These are phyloP conservation scores for Hypoxylon rickii DNA, from an alignment of 495 filamentous ascomycete genomes.

Conservation along the genomic window DNA sequence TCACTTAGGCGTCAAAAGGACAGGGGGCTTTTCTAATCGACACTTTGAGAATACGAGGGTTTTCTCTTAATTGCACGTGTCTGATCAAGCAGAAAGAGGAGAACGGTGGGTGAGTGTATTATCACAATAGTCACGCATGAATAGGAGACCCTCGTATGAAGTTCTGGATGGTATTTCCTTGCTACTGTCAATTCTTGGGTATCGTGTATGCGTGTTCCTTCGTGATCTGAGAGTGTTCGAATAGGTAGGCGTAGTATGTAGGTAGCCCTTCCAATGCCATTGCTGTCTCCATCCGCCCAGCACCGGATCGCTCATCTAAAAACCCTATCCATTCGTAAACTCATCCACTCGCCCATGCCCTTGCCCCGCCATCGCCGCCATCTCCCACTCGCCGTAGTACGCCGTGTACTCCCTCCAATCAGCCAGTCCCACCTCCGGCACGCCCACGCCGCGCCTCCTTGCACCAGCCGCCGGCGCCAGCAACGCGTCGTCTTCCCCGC, in stretches of 20 bases:
- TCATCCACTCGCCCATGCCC: neutral
- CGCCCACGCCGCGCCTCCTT: neutral
- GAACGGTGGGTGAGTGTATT: slow-evolving; percentile 7
- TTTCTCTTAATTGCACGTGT: neutral
- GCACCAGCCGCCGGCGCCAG: too few relatives aligned
- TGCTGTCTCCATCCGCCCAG: too few relatives aligned
- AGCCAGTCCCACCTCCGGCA: neutral
- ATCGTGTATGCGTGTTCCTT: slow-evolving; percentile 4
- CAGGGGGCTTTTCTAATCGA: neutral
- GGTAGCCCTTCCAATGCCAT: too few relatives aligned
- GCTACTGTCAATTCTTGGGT: too few relatives aligned
- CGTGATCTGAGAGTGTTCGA: neutral
- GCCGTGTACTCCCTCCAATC: slow-evolving; percentile 17
- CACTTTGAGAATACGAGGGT: slow-evolving; percentile 2
- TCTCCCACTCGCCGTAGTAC: slow-evolving; percentile 29
- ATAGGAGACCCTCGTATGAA: slow-evolving; percentile 17
- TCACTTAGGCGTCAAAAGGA: slow-evolving; percentile 21
- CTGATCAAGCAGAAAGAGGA: neutral
- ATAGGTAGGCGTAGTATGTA: too few relatives aligned
- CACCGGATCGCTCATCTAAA: neutral
- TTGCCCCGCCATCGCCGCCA: neutral
- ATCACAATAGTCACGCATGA: slow-evolving; percentile 14
- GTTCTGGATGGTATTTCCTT: too few relatives aligned
- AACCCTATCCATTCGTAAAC: neutral
- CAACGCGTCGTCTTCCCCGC: slow-evolving; percentile 3